Conservation (phyloP, 2,329 filamentous ascomycete species). For the Cyclaneusma minus region DNA sequence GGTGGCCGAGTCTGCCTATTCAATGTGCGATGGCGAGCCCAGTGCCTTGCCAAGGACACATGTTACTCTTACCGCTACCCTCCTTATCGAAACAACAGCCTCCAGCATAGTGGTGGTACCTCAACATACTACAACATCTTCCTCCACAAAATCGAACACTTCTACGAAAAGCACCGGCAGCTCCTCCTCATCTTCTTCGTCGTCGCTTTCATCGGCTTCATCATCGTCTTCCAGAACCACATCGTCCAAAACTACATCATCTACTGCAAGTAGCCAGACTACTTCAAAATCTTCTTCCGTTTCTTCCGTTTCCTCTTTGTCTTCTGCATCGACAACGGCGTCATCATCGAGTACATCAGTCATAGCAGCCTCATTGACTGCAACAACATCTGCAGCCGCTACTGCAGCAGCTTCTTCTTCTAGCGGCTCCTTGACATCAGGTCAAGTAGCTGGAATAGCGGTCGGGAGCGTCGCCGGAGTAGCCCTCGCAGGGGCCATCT, state of each 20-base stretch:
- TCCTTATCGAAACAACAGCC: conserved; percentile 25
- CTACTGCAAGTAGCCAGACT: conserved; percentile 8
- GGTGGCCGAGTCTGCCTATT: conserved; percentile 32
- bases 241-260: conserved; percentile 6
- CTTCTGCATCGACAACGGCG: not conserved
- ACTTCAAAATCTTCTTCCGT: conserved; percentile 4
- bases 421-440: conserved; percentile 22
- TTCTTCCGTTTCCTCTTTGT: not conserved
- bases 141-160: conserved; percentile 5
- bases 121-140: conserved; percentile 8
- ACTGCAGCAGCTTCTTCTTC: conserved; percentile 9
- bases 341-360: conserved; percentile 2
- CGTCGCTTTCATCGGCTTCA: conserved; percentile 1
- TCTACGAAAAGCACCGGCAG: conserved; percentile 7
- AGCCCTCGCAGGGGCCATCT: conserved; percentile 29
- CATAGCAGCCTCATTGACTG: conserved; percentile 5
- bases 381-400: conserved; percentile 7
- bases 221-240: conserved; percentile 6
- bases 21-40: conserved; percentile 38
- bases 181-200: conserved; percentile 3
- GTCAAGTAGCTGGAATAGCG: conserved; percentile 41
- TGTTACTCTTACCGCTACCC: conserved; percentile 38
- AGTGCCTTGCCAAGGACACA: conserved; percentile 41
- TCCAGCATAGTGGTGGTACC: conserved; percentile 19
- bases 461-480: conserved; percentile 35